Base-by-base conservation (phyloP, 1,284 basidiomycete species). In the Fomitiporia mediterranea region DNA sequence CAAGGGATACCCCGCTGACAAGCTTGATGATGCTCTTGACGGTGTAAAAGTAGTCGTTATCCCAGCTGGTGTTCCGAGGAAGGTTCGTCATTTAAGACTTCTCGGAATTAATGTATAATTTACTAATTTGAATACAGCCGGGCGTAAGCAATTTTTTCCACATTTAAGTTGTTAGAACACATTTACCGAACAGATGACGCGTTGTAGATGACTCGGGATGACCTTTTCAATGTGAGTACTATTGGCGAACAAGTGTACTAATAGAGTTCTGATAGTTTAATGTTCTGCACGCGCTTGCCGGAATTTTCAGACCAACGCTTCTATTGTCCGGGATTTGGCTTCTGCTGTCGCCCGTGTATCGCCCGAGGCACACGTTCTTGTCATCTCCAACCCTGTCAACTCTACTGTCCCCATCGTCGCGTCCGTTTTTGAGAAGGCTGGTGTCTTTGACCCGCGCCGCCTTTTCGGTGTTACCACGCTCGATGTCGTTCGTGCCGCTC, bases 361-460 rank as follows among this genome's bases (percentile, higher is more conserved):
- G 50, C 96, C 96, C 61, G 85, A 91, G 59, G 96, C 96, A 25
- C 86, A 91, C 76, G 81, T 99, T 67, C 84, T 93, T 66, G 87
- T 99, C 76, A 99, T 99, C 75, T 97, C 95, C 64, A 98, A 98
- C 82, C 91, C 90, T 56, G 91, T 93, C 74, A 89, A 93, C 82
- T 91, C 89, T 60, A 98, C 96, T 64, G 97, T 99, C 56, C 97
- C 97, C 68, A 97, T 99, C 68, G 94, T 97, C 65, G 94, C 94
- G 59, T 84, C 88, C 68, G 91, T 91, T 58, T 86, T 97, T 72
- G 87, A 93, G 77, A 93, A 94, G 75, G 89, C 90, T 28, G 94
- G 94, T 63, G 91, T 92, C 61, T 98, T 92, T 78, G 86, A 99
- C 79, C 92, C 94, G 62, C 74, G 69, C 43, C 82, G 77, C 57